Conservation (phyloP, 169 alveolate genomes). For the Cytauxzoon felis region DNA sequence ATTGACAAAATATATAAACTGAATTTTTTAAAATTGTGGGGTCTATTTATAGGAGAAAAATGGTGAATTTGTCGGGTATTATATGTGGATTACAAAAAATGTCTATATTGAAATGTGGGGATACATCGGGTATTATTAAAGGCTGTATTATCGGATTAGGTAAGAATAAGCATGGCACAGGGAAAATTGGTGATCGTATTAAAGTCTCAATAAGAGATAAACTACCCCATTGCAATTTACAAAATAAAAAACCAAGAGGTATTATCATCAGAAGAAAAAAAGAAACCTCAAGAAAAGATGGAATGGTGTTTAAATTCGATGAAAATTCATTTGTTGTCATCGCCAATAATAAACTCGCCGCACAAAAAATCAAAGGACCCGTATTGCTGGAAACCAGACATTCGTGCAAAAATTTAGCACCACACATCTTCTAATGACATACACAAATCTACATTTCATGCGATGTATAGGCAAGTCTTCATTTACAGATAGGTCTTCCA, state of each 20-base stretch:
- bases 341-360: constrained; percentile 70
- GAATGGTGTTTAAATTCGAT: constrained; percentile 75
- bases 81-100: constrained; percentile 70
- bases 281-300: constrained; percentile 74
- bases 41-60: too few species aligned
- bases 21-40: not conserved
- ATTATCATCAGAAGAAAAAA: constrained; percentile 71
- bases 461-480: not conserved
- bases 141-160: constrained; percentile 79
- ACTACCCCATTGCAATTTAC: constrained; percentile 60
- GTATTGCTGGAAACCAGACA: constrained; percentile 75
- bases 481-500: too few species aligned
- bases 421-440: constrained; percentile 61
- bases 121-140: constrained; percentile 74
- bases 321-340: constrained; percentile 76
- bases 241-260: constrained; percentile 71
- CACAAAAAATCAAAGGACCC: constrained; percentile 74
- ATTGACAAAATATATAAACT: constrained; percentile 2
- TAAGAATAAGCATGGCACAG: constrained; percentile 72
- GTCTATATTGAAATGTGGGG: constrained; percentile 74
- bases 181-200: constrained; percentile 77
- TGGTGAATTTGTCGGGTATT: too few species aligned
- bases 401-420: constrained; percentile 67
- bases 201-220: constrained; percentile 74
- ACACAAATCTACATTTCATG: not conserved